phyloP scores from a whole-genome alignment of 352 stramenopile species.

The Blastocystis sp. region DNA sequence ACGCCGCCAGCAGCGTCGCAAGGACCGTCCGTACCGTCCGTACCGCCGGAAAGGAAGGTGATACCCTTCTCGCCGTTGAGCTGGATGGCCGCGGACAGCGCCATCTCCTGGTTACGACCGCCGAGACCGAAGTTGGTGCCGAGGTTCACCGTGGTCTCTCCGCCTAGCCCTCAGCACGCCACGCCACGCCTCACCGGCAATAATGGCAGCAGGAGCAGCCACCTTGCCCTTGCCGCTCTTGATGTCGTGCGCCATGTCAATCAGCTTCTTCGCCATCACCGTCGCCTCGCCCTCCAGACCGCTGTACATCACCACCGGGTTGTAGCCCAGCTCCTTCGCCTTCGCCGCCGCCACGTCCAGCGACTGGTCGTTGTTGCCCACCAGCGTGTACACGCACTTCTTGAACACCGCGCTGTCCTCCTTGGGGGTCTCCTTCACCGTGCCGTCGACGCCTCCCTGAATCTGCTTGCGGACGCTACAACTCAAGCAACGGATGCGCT shows the following conservation, averaged over 20 bases:
- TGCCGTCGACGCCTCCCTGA: constrained; percentile 60
- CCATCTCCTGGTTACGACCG: constrained; percentile 83
- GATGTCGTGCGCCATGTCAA: constrained; percentile 45
- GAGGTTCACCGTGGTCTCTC: constrained; percentile 77
- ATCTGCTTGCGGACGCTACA: constrained; percentile 65
- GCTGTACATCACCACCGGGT: constrained; percentile 71
- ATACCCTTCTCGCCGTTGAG: constrained; percentile 76
- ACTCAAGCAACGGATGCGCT: neutral
- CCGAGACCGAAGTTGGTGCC: constrained; percentile 78
- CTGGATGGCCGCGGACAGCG: constrained; percentile 79
- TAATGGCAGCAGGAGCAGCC: constrained; percentile 39
- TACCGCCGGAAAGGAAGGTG: constrained; percentile 77
- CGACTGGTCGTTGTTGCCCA: constrained; percentile 73
- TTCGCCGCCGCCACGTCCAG: constrained; percentile 52
- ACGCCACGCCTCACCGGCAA: constrained; percentile 5
- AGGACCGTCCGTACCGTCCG: constrained; percentile 83
- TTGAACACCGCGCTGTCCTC: constrained; percentile 28
- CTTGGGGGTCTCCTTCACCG: constrained; percentile 59
- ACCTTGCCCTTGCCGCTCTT: constrained; percentile 46
- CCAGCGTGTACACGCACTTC: constrained; percentile 65
- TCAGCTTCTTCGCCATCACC: constrained; percentile 64
- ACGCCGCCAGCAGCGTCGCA: constrained; percentile 82
- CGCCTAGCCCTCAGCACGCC: constrained; percentile 52
- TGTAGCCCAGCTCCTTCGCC: constrained; percentile 60
- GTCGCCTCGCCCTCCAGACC: constrained; percentile 68